Conservation (phyloP, 306 rosid species). For the Pterocarpus santalinus region DNA sequence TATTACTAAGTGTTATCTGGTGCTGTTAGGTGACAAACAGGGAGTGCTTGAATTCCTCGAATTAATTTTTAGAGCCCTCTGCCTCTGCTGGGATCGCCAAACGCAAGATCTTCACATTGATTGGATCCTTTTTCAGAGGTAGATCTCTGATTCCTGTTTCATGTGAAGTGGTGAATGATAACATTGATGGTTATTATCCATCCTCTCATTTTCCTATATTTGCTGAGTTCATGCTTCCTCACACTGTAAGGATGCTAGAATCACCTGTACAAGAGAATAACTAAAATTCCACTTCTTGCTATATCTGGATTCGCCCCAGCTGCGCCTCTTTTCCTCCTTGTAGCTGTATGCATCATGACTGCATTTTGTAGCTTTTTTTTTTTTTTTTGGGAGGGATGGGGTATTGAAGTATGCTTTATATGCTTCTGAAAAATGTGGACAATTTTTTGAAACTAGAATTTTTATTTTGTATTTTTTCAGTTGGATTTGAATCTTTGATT, state of each 20-base stretch:
- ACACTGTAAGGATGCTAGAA: constrained; percentile 80
- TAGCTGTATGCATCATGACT: constrained; percentile 1
- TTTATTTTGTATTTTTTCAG: too few relatives aligned
- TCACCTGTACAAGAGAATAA: constrained; percentile 67
- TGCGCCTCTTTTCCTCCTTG: not conserved
- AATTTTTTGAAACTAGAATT: too few relatives aligned
- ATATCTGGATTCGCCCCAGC: constrained; percentile 22
- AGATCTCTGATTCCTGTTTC: constrained; percentile 91
- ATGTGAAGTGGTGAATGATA: constrained; percentile 90
- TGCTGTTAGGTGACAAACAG: constrained; percentile 84
- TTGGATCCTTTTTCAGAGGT: constrained; percentile 98
- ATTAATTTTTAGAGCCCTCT: constrained; percentile 90
- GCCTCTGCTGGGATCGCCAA: constrained; percentile 99
- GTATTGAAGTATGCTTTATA: constrained; percentile 30
- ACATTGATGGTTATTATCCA: constrained; percentile 86
- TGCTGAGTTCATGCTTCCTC: constrained; percentile 96
- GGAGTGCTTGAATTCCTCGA: constrained; percentile 91
- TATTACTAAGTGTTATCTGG: constrained; percentile 26
- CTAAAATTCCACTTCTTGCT: constrained; percentile 47
- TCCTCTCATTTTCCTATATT: constrained; percentile 94
- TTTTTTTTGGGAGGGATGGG: constrained; percentile 9
- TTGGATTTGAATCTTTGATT: too few relatives aligned
- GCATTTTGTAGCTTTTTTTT: constrained; percentile 23
- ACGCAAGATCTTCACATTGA: constrained; percentile 96
- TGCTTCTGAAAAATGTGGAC: constrained; percentile 35